Evolutionary conservation across 2,329 filamentous ascomycete species (phyloP), one percentile per base, ranked within the genome.

Genomic region (Grosmannia serpens): DNA sequence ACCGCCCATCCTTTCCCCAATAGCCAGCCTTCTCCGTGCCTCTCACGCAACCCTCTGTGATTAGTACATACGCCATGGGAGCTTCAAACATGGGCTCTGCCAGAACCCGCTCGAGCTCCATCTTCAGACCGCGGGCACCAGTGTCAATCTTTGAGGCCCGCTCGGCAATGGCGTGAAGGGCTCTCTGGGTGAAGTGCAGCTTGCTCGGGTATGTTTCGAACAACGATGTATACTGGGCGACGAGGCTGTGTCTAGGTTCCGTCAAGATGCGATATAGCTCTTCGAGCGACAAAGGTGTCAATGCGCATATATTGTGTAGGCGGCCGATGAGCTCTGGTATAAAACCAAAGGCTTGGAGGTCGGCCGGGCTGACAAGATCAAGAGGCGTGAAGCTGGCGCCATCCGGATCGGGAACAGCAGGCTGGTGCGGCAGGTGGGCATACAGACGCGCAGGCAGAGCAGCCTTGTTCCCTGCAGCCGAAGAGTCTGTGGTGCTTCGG

Each of bases 321-420:
- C 94, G 88, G n/a, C 94, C 94, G 57, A 97, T 87, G n/a, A 96
- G 78, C 72, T 96, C 91, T 0, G 91, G 91, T 57, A 96, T 96
- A 68, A 96, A 89, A 17, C 91, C 92, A 67, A 91, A 96, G 50
- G 80, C 82, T 70, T 95, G 89, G 2, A 95, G 75, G 66, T 95
- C 88, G 13, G 82, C 77, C 1, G 89, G 87, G 4, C 84, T 87
- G 29, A 88, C 81, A 26, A 94, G 80, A 64, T 92, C 88, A 1
- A 94, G 76, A 54, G 74, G 81, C 1, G 81, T 83, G 60, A 82
- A 80, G 0, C 60, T 60, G 67, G 68, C 68, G 17, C 69, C 64
- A 29, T 35, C 64, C 13, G 70, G 62, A 29, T 73, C 69, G 58
- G 64, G 38, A 53, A 66, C 54, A 58, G 70, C 54, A 63, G 73